Conservation (phyloP, 2,329 filamentous ascomycete genomes). For the Colletotrichum chrysophilum region DNA sequence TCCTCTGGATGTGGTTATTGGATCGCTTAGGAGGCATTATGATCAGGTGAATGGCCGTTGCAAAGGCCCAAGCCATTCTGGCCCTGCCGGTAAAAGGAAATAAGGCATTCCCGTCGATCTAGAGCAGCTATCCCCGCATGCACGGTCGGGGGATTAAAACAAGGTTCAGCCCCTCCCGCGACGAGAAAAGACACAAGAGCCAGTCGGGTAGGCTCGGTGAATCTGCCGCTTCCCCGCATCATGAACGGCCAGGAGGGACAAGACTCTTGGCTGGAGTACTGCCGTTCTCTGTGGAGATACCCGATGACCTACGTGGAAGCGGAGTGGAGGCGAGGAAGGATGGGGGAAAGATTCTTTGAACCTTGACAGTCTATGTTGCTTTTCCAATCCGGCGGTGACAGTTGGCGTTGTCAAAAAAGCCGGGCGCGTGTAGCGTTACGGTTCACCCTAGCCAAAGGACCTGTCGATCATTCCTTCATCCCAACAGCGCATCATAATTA, state of each 20-base stretch:
- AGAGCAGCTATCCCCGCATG: constrained; percentile 6
- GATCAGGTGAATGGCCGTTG: background rate
- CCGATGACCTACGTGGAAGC: background rate
- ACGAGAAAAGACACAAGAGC: background rate
- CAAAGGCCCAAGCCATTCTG: background rate
- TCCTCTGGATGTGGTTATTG: background rate
- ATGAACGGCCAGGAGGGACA: background rate
- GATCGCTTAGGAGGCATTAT: background rate
- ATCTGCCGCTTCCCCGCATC: background rate
- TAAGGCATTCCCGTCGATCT: constrained; percentile 1
- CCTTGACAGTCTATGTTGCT: background rate
- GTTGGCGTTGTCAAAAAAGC: background rate
- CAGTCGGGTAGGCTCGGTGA: background rate
- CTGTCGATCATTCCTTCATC: constrained; percentile 11
- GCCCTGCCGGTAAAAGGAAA: background rate
- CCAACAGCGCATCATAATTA: background rate
- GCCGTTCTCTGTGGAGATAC: background rate
- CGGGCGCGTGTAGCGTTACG: background rate
- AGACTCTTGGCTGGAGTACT: background rate
- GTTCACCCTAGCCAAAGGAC: background rate
- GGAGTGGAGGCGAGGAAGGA: background rate
- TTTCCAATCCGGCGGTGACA: background rate
- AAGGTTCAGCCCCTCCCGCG: constrained; percentile 21
- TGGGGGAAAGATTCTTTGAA: background rate
- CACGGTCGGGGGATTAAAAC: constrained; percentile 13